Percentiles rank a stretch among this genome's conserved stretches.
phyloP scores from a whole-genome alignment of 2,329 filamentous ascomycete genomes.

The Incumbomyces delicatus region DNA sequence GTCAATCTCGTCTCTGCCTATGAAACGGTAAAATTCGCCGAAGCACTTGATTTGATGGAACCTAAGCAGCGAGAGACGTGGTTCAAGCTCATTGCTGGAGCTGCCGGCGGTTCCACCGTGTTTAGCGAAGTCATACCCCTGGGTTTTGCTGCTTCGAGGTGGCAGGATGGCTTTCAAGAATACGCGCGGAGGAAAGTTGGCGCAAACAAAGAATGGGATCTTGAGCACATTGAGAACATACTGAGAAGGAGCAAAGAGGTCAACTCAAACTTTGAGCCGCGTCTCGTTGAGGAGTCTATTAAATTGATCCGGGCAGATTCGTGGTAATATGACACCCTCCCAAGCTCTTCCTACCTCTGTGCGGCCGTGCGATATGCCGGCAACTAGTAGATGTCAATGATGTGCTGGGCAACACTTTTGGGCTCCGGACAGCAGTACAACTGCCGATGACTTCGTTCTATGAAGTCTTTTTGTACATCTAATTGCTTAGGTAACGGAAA shows the following conservation, averaged over 20 bases:
- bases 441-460: too few species aligned
- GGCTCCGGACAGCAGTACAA: too few species aligned
- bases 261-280: conserved; percentile 2
- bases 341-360: too few species aligned
- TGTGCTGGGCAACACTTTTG: too few species aligned
- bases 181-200: conserved; percentile 10
- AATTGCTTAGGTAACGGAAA: too few species aligned
- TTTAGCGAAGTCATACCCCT: conserved; percentile 19
- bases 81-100: conserved; percentile 19
- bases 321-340: not conserved
- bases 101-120: conserved; percentile 18
- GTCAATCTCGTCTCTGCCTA: conserved; percentile 17
- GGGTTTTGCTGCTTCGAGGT: conserved; percentile 12
- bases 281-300: not conserved
- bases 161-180: conserved; percentile 17
- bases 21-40: conserved; percentile 19
- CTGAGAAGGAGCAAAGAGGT: not conserved
- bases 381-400: too few species aligned
- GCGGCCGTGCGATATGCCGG: too few species aligned
- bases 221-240: not conserved
- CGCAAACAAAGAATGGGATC: not conserved
- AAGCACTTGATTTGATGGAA: conserved; percentile 15
- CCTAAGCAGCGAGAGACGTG: conserved; percentile 17
- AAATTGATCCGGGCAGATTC: not conserved
- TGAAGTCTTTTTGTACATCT: too few species aligned